Evolutionary conservation across 1,284 basidiomycete genomes (phyloP), one percentile per base, ranked within the genome.

Genomic region (Cutaneotrichosporon spelunceum): DNA sequence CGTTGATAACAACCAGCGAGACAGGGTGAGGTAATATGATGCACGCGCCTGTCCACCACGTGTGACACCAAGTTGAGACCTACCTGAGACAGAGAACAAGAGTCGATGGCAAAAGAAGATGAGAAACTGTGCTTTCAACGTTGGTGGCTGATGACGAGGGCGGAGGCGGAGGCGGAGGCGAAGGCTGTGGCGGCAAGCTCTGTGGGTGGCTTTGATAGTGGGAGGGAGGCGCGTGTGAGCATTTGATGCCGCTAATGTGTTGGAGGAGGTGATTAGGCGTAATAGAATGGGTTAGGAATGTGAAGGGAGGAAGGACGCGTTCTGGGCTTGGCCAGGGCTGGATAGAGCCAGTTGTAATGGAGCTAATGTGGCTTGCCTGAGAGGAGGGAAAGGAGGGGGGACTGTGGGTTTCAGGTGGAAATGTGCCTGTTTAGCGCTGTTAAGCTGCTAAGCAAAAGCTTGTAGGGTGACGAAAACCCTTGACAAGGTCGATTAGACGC

Each of bases 111-210:
- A 7, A 42, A 42, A 42, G 39, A 42, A 19, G 39, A 42, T 42
- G 39, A 42, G 39, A 42, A 42, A 42, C 39, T 42, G 39, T n/a
- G 39, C 39, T n/a, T n/a, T n/a, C n/a, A n/a, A n/a, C n/a, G n/a
- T n/a, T 16, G 3, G 39, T n/a, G 19, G 39, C n/a, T 42, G 39
- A n/a, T 42, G 39, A 42, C 39, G 39, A 42, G 19, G 39, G 39
- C 39, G 39, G 39, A 42, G 39, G 39, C 39, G 39, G n/a, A n/a
- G n/a, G n/a, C n/a, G n/a, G n/a, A n/a, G 39, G 39, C 39, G 39
- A 19, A 42, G 39, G 39, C 39, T 16, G 39, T 42, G 39, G 39
- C 39, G 39, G 39, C 39, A 19, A 42, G 6, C 16, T 42, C 39
- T n/a, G n/a, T n/a, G n/a, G n/a, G n/a, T n/a, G n/a, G n/a, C n/a